Base-by-base conservation (phyloP, 306 rosid species). In the Quercus suber region DNA sequence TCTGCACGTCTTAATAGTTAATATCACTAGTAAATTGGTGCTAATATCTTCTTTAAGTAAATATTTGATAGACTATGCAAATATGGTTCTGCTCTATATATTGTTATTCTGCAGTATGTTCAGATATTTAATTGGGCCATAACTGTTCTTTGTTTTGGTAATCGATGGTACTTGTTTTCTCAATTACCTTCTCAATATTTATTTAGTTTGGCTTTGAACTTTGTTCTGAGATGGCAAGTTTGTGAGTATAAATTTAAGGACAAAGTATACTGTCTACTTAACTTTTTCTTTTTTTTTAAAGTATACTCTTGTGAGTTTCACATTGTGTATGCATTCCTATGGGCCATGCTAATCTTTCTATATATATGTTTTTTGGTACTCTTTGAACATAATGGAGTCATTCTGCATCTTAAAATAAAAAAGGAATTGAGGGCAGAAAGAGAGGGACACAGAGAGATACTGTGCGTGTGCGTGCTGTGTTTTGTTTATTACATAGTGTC, bases 21-120 rank as follows among this genome's bases (percentile, higher is more conserved):
- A 25, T 51, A 63, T 73, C 33, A 57, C 6, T 61, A n/a, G 72
- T 71, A 72, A 73, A 17, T 67, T 21, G 52, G 18, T 58, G 78
- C 21, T 68, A 13, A 9, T 19, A 18, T 49, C 17, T 33, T 33
- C 35, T 67, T 65, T 21, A 65, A 18, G 6, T 33, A 67, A 67
- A 67, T 64, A 67, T 19, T 4, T 59, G 31, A 59, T 59, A 0
- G 65, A 59, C 27, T 12, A 12, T 3, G 5, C 53, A 49, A 49
- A 59, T 21, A 9, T 59, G 28, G 30, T 23, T 23, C 30, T 49
- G 65, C 65, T 59, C 3, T 59, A 41, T 41, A 64, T 64, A 15
- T 30, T 64, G 20, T 64, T 64, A 6, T 64, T 64, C 43, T 64
- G 70, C 70, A 2, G 20, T 28, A 28, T 37, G 45, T 28, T 28